Percentiles rank a stretch among this genome's conserved stretches.
phyloP scores from a whole-genome alignment of 495 filamentous ascomycete species.

The Aspergillus biplanus region DNA sequence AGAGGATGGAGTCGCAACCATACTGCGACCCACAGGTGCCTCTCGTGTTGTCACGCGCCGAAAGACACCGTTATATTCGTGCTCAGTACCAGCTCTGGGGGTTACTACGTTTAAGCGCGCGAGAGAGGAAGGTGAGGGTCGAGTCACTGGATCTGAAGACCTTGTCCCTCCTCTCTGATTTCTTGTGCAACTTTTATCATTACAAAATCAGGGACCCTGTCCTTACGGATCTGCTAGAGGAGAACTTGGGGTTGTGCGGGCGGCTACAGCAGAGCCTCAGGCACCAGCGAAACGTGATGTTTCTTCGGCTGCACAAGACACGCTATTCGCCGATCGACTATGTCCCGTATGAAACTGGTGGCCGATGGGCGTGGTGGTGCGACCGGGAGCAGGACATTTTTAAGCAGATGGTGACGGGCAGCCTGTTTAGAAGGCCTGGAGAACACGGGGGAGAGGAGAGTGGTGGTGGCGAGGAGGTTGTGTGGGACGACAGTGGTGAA shows the following conservation, averaged over 20 bases:
- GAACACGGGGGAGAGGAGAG: neutral
- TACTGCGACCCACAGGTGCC: slow-evolving; percentile 10
- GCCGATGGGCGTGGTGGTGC: slow-evolving; percentile 18
- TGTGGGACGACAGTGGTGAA: neutral
- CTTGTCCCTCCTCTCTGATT: slow-evolving; percentile 9
- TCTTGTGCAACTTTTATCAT: slow-evolving; percentile 5
- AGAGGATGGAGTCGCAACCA: neutral
- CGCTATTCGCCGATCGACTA: neutral
- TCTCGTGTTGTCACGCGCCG: neutral
- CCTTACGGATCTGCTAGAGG: neutral
- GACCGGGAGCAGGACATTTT: slow-evolving; percentile 11
- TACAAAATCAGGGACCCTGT: neutral
- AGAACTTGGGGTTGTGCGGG: neutral
- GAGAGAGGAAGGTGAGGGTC: neutral
- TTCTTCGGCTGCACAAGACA: neutral
- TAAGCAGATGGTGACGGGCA: slow-evolving; percentile 12
- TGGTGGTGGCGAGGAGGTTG: neutral
- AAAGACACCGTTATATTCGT: slow-evolving; percentile 6
- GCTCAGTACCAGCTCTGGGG: slow-evolving; percentile 12
- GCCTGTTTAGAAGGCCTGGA: slow-evolving; percentile 1
- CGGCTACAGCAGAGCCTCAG: slow-evolving; percentile 8
- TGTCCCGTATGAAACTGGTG: slow-evolving; percentile 4
- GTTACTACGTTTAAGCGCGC: neutral
- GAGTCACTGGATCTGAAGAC: slow-evolving; percentile 12
- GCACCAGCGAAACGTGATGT: slow-evolving; percentile 1